Percentiles rank a stretch among this genome's conserved stretches.
These are phyloP conservation scores for Ophiocordyceps robertsii DNA, from an alignment of 2,329 filamentous ascomycete species.

Conservation along the genomic window DNA sequence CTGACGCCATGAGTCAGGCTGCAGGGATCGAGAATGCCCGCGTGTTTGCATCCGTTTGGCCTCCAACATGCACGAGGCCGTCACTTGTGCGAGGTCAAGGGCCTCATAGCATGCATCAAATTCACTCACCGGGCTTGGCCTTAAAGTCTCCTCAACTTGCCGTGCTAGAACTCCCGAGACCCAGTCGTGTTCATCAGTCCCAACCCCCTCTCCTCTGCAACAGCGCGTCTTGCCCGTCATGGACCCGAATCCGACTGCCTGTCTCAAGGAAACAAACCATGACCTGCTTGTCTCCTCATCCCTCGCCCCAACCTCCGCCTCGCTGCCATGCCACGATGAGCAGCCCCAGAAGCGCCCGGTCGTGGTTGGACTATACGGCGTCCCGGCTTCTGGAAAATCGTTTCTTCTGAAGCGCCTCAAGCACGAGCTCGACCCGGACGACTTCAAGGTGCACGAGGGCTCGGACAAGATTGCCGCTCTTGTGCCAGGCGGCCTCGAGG, in stretches of 20 bases:
- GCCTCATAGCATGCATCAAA: background rate
- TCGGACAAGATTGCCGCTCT: slow-evolving; percentile 30
- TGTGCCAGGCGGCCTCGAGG: slow-evolving; percentile 29
- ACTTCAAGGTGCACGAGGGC: slow-evolving; percentile 38
- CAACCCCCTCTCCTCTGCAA: too few relatives aligned
- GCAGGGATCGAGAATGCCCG: too few relatives aligned
- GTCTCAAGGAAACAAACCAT: too few relatives aligned
- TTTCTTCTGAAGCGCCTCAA: slow-evolving; percentile 27
- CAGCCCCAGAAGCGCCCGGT: slow-evolving; percentile 14
- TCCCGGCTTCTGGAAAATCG: slow-evolving; percentile 41
- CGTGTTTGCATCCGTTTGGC: background rate
- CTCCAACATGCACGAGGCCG: background rate
- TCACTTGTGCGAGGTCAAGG: too few relatives aligned
- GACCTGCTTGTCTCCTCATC: too few relatives aligned
- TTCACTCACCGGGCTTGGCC: background rate
- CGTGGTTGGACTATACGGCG: slow-evolving; percentile 40
- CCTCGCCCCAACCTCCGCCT: too few relatives aligned
- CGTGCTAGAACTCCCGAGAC: too few relatives aligned
- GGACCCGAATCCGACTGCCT: background rate
- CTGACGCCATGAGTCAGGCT: too few relatives aligned
- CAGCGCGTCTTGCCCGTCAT: background rate
- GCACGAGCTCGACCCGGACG: slow-evolving; percentile 13
- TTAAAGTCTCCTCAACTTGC: background rate
- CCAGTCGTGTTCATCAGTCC: too few relatives aligned
- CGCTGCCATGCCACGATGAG: background rate